Base-by-base conservation (phyloP, 257 asterid genomes). In the Cynanchum wilfordii region DNA sequence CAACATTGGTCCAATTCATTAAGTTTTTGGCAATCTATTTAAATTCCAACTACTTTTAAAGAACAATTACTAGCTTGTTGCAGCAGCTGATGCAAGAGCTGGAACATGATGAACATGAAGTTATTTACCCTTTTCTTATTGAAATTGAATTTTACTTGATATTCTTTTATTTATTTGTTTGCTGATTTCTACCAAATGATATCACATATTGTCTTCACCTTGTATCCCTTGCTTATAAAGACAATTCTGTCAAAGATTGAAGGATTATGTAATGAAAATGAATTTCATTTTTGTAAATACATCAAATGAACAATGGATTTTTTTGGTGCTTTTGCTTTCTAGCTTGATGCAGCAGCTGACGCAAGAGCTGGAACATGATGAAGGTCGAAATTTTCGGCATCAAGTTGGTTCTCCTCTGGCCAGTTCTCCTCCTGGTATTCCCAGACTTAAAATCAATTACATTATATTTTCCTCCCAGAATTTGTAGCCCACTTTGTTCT, bases 321-420 rank as follows among this genome's bases (percentile, higher is more conserved):
- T 36, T n/a, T 33, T 33, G 49, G 25, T 78, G 73, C 66, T 77
- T 74, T 65, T 60, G 38, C 25, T 75, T 57, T 66, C 33, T 84
- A 94, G 99, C 84, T 81, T 95, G 78, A 83, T 95, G 89, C 96
- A 83, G 83, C 99, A 92, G 77, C 79, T 92, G 82, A 83, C 82
- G 85, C 99, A 89, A 87, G 98, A 95, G 45, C 88, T 80, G 78
- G 99, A 91, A 70, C 88, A 71, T 70, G 98, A 94, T 22, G 98
- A 91, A 54, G 79, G 81, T 79, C 92, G 90, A 69, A 74, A 78
- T 54, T 77, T 94, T 69, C 82, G 73, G 45, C 90, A 85, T 79
- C 89, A 82, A 78, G 89, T 90, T 73, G 96, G 96, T 75, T 95
- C 97, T 10, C 98, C 99, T 30, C 52, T 92, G 17, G 89, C 84